A percentile compares a stretch with the other conserved stretches of the same genome.
phyloP scores from a whole-genome alignment of 306 rosid genomes.

The Sesbania bispinosa region DNA sequence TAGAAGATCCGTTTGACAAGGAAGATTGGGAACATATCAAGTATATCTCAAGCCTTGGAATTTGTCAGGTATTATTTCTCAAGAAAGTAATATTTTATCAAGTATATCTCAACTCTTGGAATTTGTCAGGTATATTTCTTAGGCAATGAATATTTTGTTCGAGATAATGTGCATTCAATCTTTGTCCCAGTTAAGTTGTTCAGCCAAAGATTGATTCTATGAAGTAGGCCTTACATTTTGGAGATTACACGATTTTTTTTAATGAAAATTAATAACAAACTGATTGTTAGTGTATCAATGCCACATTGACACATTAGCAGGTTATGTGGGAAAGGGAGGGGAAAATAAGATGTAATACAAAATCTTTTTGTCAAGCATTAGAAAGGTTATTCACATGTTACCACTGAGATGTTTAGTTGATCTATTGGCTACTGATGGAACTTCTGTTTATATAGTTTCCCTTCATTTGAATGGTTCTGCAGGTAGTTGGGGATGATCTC shows the following conservation, averaged over 20 bases:
- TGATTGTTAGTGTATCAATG: neutral
- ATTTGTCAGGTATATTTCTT: conserved; percentile 64
- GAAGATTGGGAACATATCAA: conserved; percentile 95
- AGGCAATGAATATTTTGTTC: conserved; percentile 18
- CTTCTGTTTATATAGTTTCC: conserved; percentile 18
- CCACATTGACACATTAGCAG: neutral
- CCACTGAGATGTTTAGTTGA: conserved; percentile 20
- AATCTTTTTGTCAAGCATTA: neutral
- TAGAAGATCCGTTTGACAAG: conserved; percentile 96
- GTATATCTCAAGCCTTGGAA: conserved; percentile 56
- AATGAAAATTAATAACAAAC: neutral
- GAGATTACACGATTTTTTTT: neutral
- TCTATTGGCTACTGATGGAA: conserved; percentile 14
- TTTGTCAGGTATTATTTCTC: conserved; percentile 74
- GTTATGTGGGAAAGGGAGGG: neutral
- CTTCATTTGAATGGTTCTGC: conserved; percentile 37
- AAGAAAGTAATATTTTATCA: conserved; percentile 36
- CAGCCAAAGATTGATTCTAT: conserved; percentile 8
- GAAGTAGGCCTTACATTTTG: neutral
- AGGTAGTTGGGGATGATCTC: conserved; percentile 92
- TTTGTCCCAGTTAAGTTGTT: conserved; percentile 12
- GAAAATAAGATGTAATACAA: neutral
- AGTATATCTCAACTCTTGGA: conserved; percentile 53
- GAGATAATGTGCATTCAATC: conserved; percentile 15
- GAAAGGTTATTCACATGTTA: neutral